Conservation (phyloP, 805 yeast genomes). For the Phaffomyces thermotolerans region DNA sequence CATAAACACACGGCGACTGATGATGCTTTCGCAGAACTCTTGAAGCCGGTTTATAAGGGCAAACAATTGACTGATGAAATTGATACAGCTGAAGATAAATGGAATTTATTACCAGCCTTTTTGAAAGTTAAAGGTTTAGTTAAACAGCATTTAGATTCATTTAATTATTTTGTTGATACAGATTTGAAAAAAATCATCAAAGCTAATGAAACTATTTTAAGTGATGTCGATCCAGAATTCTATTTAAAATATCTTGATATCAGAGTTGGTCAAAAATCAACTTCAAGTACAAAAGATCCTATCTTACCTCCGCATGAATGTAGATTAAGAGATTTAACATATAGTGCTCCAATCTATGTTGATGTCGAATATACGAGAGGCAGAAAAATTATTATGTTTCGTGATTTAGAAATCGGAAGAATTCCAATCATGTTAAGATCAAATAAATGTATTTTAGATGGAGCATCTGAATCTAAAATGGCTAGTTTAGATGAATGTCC, state of each 20-base stretch:
- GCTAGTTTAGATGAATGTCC: constrained; percentile 91
- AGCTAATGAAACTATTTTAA: constrained; percentile 82
- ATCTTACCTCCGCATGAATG: constrained; percentile 90
- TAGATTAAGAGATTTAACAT: constrained; percentile 86
- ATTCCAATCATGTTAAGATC: constrained; percentile 99
- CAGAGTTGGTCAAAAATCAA: constrained; percentile 76
- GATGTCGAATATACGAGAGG: constrained; percentile 98
- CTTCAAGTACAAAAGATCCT: constrained; percentile 47
- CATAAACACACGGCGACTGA: constrained; percentile 30
- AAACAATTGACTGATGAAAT: constrained; percentile 81
- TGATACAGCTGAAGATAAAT: constrained; percentile 88
- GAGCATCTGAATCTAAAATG: constrained; percentile 75
- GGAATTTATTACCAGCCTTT: constrained; percentile 95
- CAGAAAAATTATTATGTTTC: constrained; percentile 79
- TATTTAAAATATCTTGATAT: constrained; percentile 90
- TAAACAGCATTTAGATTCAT: constrained; percentile 97
- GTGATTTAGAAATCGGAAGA: constrained; percentile 89
- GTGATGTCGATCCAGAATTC: constrained; percentile 97
- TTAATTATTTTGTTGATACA: constrained; percentile 89
- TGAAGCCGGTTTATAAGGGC: constrained; percentile 80
- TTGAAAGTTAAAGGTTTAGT: constrained; percentile 92
- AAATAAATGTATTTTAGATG: constrained; percentile 81
- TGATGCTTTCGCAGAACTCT: constrained; percentile 65
- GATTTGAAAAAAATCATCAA: constrained; percentile 87
- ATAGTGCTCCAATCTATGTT: constrained; percentile 91